Evolutionary conservation across 192 early-diverging fungal genomes (phyloP), one percentile per base, ranked within the genome.

Genomic region (Pecoramyces ruminantium): DNA sequence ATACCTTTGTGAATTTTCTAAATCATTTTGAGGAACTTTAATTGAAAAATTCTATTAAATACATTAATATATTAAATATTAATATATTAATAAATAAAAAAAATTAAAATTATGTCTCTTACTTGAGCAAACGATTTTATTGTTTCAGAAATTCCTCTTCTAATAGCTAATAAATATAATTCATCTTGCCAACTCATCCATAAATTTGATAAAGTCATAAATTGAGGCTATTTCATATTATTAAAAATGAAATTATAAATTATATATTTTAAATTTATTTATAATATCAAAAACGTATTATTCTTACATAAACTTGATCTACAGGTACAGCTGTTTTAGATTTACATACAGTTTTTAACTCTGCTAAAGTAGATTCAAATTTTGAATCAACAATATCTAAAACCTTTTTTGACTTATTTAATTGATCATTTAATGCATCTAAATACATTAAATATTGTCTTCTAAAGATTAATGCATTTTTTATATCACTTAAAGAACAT

Each of bases 251-350:
- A n/a, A n/a, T n/a, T n/a, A n/a, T n/a, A n/a, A n/a, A n/a, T n/a
- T n/a, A n/a, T n/a, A n/a, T n/a, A n/a, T n/a, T n/a, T n/a, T n/a
- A n/a, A n/a, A n/a, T n/a, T n/a, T n/a, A n/a, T n/a, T n/a, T n/a
- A n/a, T n/a, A n/a, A n/a, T n/a, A n/a, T n/a, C n/a, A n/a, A n/a
- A n/a, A n/a, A n/a, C n/a, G n/a, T n/a, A n/a, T n/a, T n/a, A 79
- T n/a, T 85, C 85, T 84, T 81, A 89, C 88, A 82, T 89, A 89
- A 29, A 89, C 90, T 81, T 91, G 90, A 79, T 91, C 90, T 2
- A 91, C 90, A 11, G 90, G 90, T 29, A 91, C 90, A 28, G 90
- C 88, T 13, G 90, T 88, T 79, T 88, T 89, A 16, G 90, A 84
- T 67, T 85, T 86, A 81, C 90, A 91, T 29, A 87, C 86, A 29